Base-by-base conservation (phyloP, 129 eudicot species). In the Flaveria robusta region DNA sequence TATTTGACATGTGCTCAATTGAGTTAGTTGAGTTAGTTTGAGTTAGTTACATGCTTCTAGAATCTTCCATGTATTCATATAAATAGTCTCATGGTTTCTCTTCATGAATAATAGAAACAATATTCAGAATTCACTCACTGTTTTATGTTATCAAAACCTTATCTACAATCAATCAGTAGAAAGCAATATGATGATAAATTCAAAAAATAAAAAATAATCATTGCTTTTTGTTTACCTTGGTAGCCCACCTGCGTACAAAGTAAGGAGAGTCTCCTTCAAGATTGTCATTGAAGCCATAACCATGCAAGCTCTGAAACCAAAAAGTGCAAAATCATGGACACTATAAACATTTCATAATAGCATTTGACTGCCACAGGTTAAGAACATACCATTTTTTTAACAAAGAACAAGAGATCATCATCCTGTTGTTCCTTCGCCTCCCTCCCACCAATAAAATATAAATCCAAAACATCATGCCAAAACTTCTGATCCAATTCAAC, bases 381-480 rank as follows among this genome's bases (percentile, higher is more conserved):
- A 64, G 52, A 29, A 15, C 9, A 68, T 86, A 94, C 96, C 96
- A 86, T 72, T 73, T 94, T 94, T 41, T 84, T 82, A 55, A 91
- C 97, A 81, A 94, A 94, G 87, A 94, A 94, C 59, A 94, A 58
- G 31, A 94, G 97, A 79, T 94, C 98, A 70, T 94, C 97, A 65
- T 94, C 98, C 62, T 89, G 90, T 19, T 90, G 96, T 19, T 83
- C 92, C 81, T 88, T 89, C 6, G 91, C 76, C 59, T 87, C 97
- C 88, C 70, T 87, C 46, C 96, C 92, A 68, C 81, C 80, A 73
- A 91, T 74, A 70, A 91, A 94, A 82, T 94, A 94, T 52, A 87
- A 59, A 85, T 94, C 87, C 75, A 94, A 66, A 46, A 94, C 75
- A 50, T 84, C 96, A 42, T 84, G 91, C 98, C 98, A 94, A 85